phyloP scores from a whole-genome alignment of 768 basidiomycete species.

The Lyophyllum shimeji region DNA sequence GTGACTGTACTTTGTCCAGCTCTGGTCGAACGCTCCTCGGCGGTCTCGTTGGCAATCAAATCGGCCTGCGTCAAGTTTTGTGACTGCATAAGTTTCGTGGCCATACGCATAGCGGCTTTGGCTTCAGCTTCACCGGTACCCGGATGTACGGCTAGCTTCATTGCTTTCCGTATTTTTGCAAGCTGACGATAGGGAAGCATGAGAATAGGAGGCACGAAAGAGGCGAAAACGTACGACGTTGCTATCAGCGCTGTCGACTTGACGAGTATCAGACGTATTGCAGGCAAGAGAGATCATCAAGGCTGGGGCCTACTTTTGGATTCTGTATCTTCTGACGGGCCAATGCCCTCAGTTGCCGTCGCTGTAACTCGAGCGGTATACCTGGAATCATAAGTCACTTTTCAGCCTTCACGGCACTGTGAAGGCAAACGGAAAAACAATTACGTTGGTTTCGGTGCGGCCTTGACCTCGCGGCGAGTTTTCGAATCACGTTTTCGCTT shows the following conservation, averaged over 20 bases:
- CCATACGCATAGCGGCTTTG: constrained; percentile 12
- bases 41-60: constrained; percentile 7
- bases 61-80: constrained; percentile 10
- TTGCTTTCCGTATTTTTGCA: constrained; percentile 4
- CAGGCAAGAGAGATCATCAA: too few species aligned
- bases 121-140: constrained; percentile 10
- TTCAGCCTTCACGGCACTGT: neutral
- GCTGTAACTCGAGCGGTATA: constrained; percentile 1
- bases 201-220: neutral
- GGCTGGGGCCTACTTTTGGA: neutral
- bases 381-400: too few species aligned
- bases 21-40: constrained; percentile 6
- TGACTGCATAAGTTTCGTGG: constrained; percentile 7
- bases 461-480: neutral
- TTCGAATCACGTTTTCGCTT: neutral
- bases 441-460: constrained; percentile 7
- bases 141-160: constrained; percentile 3
- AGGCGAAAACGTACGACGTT: neutral
- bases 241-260: constrained; percentile 2
- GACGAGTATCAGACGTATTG: neutral
- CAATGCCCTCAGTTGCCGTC: neutral
- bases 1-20: constrained; percentile 4
- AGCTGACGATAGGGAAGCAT: neutral
- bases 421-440: neutral
- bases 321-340: neutral